A percentile compares a stretch with the other conserved stretches of the same genome.
These are phyloP conservation scores for Penicillium cosmopolitanum DNA, from an alignment of 495 filamentous ascomycete genomes.

Conservation along the genomic window DNA sequence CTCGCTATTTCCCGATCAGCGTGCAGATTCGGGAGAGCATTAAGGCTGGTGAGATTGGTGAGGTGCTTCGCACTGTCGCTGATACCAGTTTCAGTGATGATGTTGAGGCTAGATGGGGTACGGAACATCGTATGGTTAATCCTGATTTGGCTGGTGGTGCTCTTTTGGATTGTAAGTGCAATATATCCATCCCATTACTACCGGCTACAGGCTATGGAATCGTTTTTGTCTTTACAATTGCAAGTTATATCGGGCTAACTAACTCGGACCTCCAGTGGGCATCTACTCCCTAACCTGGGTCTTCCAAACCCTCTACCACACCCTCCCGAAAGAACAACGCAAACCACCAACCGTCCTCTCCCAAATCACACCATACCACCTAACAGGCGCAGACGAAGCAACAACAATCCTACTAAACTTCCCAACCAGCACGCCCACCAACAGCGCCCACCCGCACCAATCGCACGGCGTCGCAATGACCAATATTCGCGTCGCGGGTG, in stretches of 20 bases:
- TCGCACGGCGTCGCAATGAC: slow-evolving; percentile 82
- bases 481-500: slow-evolving; percentile 65
- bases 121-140: slow-evolving; percentile 81
- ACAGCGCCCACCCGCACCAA: slow-evolving; percentile 33
- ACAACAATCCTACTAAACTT: slow-evolving; percentile 82
- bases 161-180: slow-evolving; percentile 67
- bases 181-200: too few species aligned
- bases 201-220: too few species aligned
- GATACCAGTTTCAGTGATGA: slow-evolving; percentile 63
- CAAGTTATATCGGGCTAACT: background rate
- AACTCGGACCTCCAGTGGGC: slow-evolving; percentile 56
- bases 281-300: slow-evolving; percentile 93
- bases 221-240: too few species aligned
- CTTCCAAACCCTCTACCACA: slow-evolving; percentile 88
- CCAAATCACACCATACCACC: slow-evolving; percentile 73
- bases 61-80: slow-evolving; percentile 74
- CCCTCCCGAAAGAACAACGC: slow-evolving; percentile 60
- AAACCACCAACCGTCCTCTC: slow-evolving; percentile 59
- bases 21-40: slow-evolving; percentile 76
- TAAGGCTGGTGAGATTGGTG: slow-evolving; percentile 69
- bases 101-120: slow-evolving; percentile 56
- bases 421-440: slow-evolving; percentile 60
- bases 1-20: slow-evolving; percentile 83
- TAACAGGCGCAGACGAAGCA: slow-evolving; percentile 81
- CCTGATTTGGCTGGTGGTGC: slow-evolving; percentile 83